These are phyloP conservation scores for Mortierella sp. DNA, from an alignment of 371 early-diverging fungal genomes.

Conservation along the genomic window DNA sequence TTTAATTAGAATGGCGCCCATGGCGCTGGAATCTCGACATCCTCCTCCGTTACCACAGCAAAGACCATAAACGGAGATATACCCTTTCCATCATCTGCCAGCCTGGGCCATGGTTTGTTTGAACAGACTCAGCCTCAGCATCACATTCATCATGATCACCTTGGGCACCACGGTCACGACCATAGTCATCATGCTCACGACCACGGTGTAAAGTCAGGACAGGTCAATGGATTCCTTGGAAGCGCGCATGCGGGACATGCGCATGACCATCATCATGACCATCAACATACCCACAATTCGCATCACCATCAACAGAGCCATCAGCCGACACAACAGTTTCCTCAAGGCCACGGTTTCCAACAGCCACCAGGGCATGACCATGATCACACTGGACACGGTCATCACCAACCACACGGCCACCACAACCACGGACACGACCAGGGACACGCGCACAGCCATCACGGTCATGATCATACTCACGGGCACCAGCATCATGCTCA, in stretches of 20 bases:
- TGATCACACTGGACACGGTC: constrained; percentile 8
- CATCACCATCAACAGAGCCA: constrained; percentile 17
- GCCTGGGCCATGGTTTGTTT: constrained; percentile 8
- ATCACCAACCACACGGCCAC: constrained; percentile 17
- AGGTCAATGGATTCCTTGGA: constrained; percentile 7
- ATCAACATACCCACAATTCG: constrained; percentile 27
- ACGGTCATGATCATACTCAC: constrained; percentile 21
- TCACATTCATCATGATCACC: background rate
- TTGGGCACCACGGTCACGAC: constrained; percentile 4
- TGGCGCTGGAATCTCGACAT: constrained; percentile 11
- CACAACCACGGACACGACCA: constrained; percentile 7
- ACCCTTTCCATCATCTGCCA: constrained; percentile 37
- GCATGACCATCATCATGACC: constrained; percentile 27
- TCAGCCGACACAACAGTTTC: constrained; percentile 10
- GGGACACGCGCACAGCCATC: constrained; percentile 8
- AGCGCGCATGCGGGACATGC: constrained; percentile 12
- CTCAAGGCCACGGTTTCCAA: background rate
- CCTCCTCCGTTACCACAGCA: constrained; percentile 16
- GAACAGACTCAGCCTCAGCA: constrained; percentile 16
- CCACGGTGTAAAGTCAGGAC: constrained; percentile 19
- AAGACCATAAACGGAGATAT: constrained; percentile 37
- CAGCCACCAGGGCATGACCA: constrained; percentile 8
- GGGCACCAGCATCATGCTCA: constrained; percentile 35
- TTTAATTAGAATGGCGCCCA: constrained; percentile 13
- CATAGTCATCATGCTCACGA: constrained; percentile 29